A percentile compares a stretch with the other conserved stretches of the same genome.
Evolutionary conservation across 345 rosid genomes (phyloP).

Genomic region (Citrus trifoliata): DNA sequence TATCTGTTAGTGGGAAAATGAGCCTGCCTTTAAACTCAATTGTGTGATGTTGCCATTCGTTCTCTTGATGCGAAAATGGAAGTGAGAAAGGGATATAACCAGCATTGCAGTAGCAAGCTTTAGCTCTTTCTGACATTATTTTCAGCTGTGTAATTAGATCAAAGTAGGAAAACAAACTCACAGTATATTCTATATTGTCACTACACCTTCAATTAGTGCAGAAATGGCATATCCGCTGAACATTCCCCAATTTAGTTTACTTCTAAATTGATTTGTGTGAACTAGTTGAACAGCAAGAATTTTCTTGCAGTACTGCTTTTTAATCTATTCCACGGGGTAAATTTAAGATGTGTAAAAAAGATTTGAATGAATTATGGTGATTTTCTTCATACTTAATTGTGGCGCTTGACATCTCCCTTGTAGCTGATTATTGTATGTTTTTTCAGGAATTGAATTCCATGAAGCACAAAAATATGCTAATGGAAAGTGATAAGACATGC

Average conservation of each 20-base stretch:
- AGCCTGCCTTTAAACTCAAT: not conserved
- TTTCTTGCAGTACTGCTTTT: not conserved
- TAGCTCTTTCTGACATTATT: not conserved
- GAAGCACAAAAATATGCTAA: slow-evolving; percentile 46
- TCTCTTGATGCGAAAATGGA: not conserved
- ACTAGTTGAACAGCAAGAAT: not conserved
- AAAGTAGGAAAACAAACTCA: not conserved
- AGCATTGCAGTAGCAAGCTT: not conserved
- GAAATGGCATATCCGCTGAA: not conserved
- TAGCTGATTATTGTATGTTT: slow-evolving; percentile 9
- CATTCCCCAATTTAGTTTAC: not conserved
- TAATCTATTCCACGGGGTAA: not conserved
- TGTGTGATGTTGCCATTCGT: not conserved
- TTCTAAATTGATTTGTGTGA: not conserved
- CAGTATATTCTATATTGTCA: not conserved
- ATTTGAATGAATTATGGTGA: not conserved
- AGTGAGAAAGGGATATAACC: not conserved
- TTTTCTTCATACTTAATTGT: not conserved
- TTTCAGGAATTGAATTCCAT: slow-evolving; percentile 67
- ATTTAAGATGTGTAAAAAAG: not conserved
- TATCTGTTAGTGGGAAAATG: not conserved
- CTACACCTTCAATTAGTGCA: not conserved
- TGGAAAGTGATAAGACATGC: slow-evolving; percentile 52
- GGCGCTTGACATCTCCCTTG: not conserved
- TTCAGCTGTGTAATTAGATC: not conserved